Evolutionary conservation across 768 basidiomycete genomes (phyloP), one percentile per base, ranked within the genome.

Genomic region (Postia placenta): DNA sequence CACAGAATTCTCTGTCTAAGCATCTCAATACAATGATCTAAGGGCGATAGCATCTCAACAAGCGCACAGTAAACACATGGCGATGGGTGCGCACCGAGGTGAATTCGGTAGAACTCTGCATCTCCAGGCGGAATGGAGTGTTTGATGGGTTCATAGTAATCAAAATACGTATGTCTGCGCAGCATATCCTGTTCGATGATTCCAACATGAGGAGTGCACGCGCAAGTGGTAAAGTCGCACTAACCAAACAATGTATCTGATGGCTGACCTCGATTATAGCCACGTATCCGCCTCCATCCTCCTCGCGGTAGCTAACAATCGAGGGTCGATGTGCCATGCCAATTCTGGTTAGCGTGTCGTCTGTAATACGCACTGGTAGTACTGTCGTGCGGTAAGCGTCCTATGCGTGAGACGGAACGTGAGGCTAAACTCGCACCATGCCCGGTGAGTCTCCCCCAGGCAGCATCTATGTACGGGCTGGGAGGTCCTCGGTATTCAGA

Each of bases 1-100:
- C 45, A 46, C 45, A 46, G 24, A 23, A 46, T 22, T 3, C 11
- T 35, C 35, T 46, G 45, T 2, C 45, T 22, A 2, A 46, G 15
- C 11, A 46, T 27, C 28, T 46, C 45, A 33, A 46, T 35, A 19
- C 45, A 46, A 33, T 46, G 45, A 33, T 46, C 45, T 46, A 26
- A 26, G 19, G 41, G 5, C n/a, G 15, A 6, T 23, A 12, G 12
- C 17, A 6, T n/a, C 4, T 23, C n/a, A 15, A 15, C 11, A 22
- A 9, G 5, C 9, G 7, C 6, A 17, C 11, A 17, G 45, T 14
- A 12, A 36, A 23, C 28, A 23, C 14, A 4, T 4, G 9, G 17
- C 3, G 6, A n/a, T 15, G 28, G 7, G 11, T 5, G 28, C 14
- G 30, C 11, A 11, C 6, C 45, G 17, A 2, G 36, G 22, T 33